phyloP scores from a whole-genome alignment of 495 filamentous ascomycete species.

The Staphylotrichum longicolle region DNA sequence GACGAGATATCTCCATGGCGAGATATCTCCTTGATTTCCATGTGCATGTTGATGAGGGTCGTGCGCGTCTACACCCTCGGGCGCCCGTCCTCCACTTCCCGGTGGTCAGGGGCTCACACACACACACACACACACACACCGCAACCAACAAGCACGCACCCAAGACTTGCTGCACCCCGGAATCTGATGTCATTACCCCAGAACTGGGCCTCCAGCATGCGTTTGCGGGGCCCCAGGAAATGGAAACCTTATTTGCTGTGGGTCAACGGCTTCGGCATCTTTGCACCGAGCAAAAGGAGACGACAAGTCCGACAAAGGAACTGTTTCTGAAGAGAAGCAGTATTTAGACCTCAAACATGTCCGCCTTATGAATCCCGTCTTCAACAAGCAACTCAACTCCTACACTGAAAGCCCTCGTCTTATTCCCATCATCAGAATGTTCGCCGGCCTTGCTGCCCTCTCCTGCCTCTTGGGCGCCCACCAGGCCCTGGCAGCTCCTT shows the following conservation, averaged over 20 bases:
- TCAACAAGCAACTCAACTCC: not conserved
- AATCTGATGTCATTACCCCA: not conserved
- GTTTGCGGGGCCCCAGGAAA: constrained; percentile 6
- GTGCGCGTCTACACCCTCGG: not conserved
- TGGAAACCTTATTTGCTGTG: not conserved
- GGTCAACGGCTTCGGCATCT: not conserved
- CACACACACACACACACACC: not conserved
- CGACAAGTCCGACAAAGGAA: not conserved
- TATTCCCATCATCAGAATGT: not conserved
- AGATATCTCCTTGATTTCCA: too few species aligned
- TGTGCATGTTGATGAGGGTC: too few species aligned
- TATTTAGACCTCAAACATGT: not conserved
- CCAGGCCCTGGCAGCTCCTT: not conserved
- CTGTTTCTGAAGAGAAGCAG: not conserved
- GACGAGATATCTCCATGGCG: too few species aligned
- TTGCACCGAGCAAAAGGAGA: not conserved
- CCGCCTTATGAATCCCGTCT: not conserved
- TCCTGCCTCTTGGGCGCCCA: constrained; percentile 2
- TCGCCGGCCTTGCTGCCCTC: not conserved
- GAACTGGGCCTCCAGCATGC: not conserved
- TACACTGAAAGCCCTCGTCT: not conserved
- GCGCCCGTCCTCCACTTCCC: not conserved
- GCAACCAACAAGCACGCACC: too few species aligned
- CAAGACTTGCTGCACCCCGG: too few species aligned
- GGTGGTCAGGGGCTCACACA: not conserved